Base-by-base conservation (phyloP, 352 stramenopile species). In the Pythium grandisporangium region DNA sequence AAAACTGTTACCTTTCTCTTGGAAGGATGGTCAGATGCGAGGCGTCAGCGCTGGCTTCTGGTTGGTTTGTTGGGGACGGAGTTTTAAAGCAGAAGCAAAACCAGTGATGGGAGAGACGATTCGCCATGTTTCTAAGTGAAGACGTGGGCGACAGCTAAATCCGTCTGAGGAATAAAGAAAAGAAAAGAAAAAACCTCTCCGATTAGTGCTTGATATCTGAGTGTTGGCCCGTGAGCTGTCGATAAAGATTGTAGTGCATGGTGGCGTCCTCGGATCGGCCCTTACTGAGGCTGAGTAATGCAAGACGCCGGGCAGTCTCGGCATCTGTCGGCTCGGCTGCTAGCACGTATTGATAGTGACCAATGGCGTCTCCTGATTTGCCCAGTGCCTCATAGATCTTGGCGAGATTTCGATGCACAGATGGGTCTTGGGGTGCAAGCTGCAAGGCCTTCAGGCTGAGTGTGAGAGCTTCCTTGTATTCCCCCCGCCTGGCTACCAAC, bases 131-230 rank as follows among this genome's bases (percentile, higher is more conserved):
- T 40, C 34, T 11, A 40, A 16, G 34, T 16, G 12, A 40, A 13
- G 11, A 16, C 34, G 34, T 21, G 12, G 20, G 7, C 6, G 37
- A 29, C 17, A 27, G 19, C 11, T 10, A 26, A 6, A 24, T 16
- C 37, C 17, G 37, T n/a, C n/a, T 29, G 34, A 39, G 34, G 11
- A n/a, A n/a, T n/a, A 24, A n/a, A 16, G 41, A 27, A 48, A 48
- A 42, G 42, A 49, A 42, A 49, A 49, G 42, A 42, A 23, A 24
- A 14, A 39, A 16, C 24, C 24, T 26, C 23, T 14, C 14, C 10
- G 36, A n/a, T 59, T 67, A 83, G 19, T 84, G 53, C 37, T 84
- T 84, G 14, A 85, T 45, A 24, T 84, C 74, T 39, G 59, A 83
- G 48, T 80, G 68, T 29, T 84, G 55, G 0, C 64, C 69, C 5